Evolutionary conservation across 192 early-diverging fungal species (phyloP).

Genomic region (Funneliformis geosporum): DNA sequence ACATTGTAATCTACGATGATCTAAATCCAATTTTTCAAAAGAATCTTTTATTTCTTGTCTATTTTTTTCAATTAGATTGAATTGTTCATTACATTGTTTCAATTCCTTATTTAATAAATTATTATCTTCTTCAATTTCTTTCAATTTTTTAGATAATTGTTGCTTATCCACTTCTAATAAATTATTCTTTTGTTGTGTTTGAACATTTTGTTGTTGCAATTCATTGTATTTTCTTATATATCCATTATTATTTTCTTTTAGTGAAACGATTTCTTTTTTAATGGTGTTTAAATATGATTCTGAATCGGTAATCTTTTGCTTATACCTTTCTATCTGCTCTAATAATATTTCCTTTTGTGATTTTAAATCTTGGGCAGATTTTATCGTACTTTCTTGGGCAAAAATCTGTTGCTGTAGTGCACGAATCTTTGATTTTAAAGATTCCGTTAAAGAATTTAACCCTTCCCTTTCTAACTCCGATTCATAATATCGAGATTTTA

Average conservation of each 20-base stretch:
- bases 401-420: not conserved
- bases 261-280: not conserved
- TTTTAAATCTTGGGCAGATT: not conserved
- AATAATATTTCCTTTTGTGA: not conserved
- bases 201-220: slow-evolving; percentile 6
- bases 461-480: not conserved
- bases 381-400: not conserved
- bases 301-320: not conserved
- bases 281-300: not conserved
- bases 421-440: not conserved
- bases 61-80: not conserved
- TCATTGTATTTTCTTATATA: not conserved
- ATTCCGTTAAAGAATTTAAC: not conserved
- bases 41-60: not conserved
- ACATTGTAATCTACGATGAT: not conserved
- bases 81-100: not conserved
- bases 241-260: not conserved
- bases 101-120: not conserved
- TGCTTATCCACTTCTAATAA: not conserved
- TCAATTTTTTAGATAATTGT: not conserved
- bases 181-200: not conserved
- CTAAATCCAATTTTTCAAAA: not conserved
- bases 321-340: not conserved
- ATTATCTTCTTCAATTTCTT: not conserved
- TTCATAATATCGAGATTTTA: slow-evolving; percentile 6